These are phyloP conservation scores for Karstenula rhodostoma DNA, from an alignment of 2,329 filamentous ascomycete genomes.

Conservation along the genomic window DNA sequence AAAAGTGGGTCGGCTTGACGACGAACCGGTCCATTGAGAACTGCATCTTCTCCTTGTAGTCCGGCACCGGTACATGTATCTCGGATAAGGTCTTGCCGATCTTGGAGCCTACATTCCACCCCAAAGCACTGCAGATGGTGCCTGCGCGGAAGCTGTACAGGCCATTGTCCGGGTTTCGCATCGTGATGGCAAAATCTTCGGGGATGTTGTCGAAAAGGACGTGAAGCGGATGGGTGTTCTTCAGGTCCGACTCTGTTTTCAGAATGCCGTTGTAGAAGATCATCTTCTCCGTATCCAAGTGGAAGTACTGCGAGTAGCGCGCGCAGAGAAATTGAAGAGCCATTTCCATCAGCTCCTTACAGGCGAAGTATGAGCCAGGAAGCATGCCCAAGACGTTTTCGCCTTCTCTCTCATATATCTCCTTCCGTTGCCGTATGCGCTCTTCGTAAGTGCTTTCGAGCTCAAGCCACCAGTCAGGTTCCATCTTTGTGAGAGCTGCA, in stretches of 20 bases:
- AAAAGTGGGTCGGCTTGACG: conserved; percentile 16
- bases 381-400: conserved; percentile 70
- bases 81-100: conserved; percentile 73
- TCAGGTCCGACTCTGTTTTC: conserved; percentile 67
- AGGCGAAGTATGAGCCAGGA: conserved; percentile 79
- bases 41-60: conserved; percentile 88
- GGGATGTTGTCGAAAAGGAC: conserved; percentile 80
- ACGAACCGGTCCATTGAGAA: conserved; percentile 82
- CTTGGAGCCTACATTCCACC: conserved; percentile 80
- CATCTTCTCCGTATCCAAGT: conserved; percentile 61
- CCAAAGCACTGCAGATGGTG: conserved; percentile 78
- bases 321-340: conserved; percentile 78
- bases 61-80: conserved; percentile 79
- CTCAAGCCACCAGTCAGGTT: conserved; percentile 89
- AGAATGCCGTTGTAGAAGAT: conserved; percentile 75
- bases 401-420: conserved; percentile 70
- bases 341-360: conserved; percentile 91
- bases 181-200: conserved; percentile 82
- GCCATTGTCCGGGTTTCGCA: conserved; percentile 75
- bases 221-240: conserved; percentile 68
- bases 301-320: conserved; percentile 80
- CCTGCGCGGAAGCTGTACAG: conserved; percentile 79
- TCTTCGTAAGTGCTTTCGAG: conserved; percentile 75
- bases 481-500: conserved; percentile 77
- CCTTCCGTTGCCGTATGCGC: conserved; percentile 73